A percentile compares a stretch with the other conserved stretches of the same genome.
phyloP scores from a whole-genome alignment of 345 rosid species.

The Camelina neglecta region DNA sequence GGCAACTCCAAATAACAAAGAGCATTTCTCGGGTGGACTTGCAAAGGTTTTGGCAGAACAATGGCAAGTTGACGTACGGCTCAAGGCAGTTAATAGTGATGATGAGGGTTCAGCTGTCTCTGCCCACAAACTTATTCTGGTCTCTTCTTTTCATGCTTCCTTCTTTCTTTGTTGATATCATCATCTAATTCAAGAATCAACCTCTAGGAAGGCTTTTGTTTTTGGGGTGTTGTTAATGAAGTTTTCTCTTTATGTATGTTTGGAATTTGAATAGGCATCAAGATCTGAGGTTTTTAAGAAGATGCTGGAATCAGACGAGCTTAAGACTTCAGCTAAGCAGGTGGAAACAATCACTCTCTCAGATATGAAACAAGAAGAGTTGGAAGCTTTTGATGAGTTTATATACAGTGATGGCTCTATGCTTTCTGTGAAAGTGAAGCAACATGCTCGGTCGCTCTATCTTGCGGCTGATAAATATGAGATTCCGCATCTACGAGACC shows the following conservation, averaged over 20 bases:
- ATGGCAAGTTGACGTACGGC: neutral
- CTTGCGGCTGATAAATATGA: neutral
- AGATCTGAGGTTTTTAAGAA: neutral
- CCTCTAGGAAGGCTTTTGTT: too few relatives aligned
- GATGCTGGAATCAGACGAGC: neutral
- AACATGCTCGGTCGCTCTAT: neutral
- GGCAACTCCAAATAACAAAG: neutral
- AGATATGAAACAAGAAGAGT: neutral
- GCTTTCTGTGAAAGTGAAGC: neutral
- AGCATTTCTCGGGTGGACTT: neutral
- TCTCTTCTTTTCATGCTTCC: neutral
- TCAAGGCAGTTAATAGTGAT: neutral
- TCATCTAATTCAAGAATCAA: neutral
- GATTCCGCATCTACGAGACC: neutral
- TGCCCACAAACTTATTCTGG: slow-evolving; percentile 3
- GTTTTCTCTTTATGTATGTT: neutral
- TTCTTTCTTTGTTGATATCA: neutral
- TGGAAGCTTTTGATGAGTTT: neutral
- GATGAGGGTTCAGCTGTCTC: neutral
- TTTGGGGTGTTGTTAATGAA: neutral
- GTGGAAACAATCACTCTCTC: neutral
- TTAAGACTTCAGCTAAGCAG: neutral
- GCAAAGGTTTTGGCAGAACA: neutral
- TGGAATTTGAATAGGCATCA: neutral
- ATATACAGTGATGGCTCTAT: neutral